Evolutionary conservation across 202 grass and related monocot species (phyloP), one percentile per base, ranked within the genome.

Genomic region (Eragrostis tef): DNA sequence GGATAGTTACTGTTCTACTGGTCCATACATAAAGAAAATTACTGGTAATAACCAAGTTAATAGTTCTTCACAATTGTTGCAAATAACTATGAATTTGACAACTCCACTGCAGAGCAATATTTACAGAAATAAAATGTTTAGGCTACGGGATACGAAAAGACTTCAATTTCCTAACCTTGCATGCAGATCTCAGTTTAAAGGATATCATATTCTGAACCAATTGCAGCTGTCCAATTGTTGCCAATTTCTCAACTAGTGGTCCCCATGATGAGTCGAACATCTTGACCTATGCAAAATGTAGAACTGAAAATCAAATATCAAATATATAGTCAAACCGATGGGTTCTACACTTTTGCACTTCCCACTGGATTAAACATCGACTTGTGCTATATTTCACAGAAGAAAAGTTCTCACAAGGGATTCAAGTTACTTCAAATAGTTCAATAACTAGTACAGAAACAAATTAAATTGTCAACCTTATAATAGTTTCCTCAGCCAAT

Each of bases 141-240:
- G 64, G 43, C 34, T 45, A 17, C 58, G 64, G 14, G 29, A 41
- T 25, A 67, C 43, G 1, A 71, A 51, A 82, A 31, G 29, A 31
- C 29, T 31, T 31, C 29, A 31, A 31, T 31, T 31, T 31, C 29
- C 29, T 31, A 31, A 31, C 29, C 29, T 31, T 31, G 29, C 29
- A 31, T 3, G 29, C 29, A 31, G 29, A 31, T 31, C 29, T 89
- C 79, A 90, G 64, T 75, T 89, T 90, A 64, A 94, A 92, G 78
- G 80, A 85, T 74, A 86, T 52, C 27, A 94, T 78, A 53, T 80
- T 83, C 6, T 82, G 89, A 44, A 94, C 46, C 79, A 92, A 87
- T 14, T 94, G 93, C 25, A 94, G 59, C 17, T 92, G 93, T 87
- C 93, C 93, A 70, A 90, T 90, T 84, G 80, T 88, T 58, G 89